Evolutionary conservation across 1,139 yeast species (phyloP).

Genomic region (Debaryomyces sp.): DNA sequence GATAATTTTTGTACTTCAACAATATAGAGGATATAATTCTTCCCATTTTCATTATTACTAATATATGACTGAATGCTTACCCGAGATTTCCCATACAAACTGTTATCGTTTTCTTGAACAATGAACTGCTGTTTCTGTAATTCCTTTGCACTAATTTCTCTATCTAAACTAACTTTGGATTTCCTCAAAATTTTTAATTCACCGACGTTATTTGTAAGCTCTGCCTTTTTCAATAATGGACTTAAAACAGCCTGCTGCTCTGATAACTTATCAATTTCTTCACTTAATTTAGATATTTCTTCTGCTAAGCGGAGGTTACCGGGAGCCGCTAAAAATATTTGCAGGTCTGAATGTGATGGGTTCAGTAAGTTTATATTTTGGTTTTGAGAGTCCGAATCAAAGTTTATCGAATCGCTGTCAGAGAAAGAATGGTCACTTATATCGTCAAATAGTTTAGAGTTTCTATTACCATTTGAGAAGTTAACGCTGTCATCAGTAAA

Average conservation of each 20-base stretch:
- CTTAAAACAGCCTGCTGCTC: constrained; percentile 66
- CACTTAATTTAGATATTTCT: constrained; percentile 58
- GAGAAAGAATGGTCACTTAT: constrained; percentile 35
- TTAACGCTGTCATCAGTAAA: constrained; percentile 25
- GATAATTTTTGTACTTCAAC: constrained; percentile 71
- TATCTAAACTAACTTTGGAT: constrained; percentile 63
- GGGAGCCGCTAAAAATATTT: constrained; percentile 59
- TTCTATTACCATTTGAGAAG: constrained; percentile 16
- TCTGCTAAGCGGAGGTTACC: constrained; percentile 69
- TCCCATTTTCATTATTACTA: constrained; percentile 57
- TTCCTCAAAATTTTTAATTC: constrained; percentile 70
- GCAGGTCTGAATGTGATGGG: constrained; percentile 22
- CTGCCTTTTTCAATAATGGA: constrained; percentile 77
- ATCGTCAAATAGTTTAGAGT: constrained; percentile 40
- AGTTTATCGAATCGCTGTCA: constrained; percentile 33
- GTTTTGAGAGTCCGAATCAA: constrained; percentile 22
- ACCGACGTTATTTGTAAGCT: constrained; percentile 70
- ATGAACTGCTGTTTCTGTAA: constrained; percentile 77
- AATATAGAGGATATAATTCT: constrained; percentile 68
- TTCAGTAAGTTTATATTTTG: constrained; percentile 16
- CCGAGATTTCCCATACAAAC: constrained; percentile 70
- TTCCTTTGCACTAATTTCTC: constrained; percentile 74
- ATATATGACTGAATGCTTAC: constrained; percentile 70
- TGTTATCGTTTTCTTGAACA: constrained; percentile 81
- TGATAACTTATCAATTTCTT: constrained; percentile 61